Percentiles rank a stretch among this genome's conserved stretches.
Conservation (phyloP, 164 flowering plant species). For the Aristolochia californica region DNA sequence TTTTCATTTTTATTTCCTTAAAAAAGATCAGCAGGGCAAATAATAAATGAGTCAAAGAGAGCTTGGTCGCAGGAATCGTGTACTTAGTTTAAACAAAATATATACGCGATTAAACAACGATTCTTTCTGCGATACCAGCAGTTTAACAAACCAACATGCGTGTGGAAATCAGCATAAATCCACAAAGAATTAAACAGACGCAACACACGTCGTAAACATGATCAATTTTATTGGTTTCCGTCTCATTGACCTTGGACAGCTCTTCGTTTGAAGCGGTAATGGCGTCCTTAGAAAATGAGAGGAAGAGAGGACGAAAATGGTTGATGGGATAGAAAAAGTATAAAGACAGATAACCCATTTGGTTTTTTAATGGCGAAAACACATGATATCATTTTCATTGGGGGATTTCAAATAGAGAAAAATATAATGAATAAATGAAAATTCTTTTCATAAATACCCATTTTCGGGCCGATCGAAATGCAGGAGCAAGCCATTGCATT, state of each 20-base stretch:
- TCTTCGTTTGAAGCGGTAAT: background rate
- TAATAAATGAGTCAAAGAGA: background rate
- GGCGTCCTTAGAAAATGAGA: too few relatives aligned
- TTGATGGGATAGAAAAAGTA: background rate
- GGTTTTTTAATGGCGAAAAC: background rate
- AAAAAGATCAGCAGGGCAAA: background rate
- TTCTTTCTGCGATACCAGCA: background rate
- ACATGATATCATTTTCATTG: background rate
- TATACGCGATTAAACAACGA: background rate
- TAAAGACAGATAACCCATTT: background rate
- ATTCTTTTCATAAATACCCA: slow-evolving; percentile 5
- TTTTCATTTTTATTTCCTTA: too few relatives aligned
- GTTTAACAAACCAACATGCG: slow-evolving; percentile 1
- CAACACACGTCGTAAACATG: slow-evolving; percentile 18
- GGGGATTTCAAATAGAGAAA: background rate
- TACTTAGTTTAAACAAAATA: background rate
- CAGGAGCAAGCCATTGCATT: slow-evolving; percentile 18
- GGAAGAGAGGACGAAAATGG: too few relatives aligned
- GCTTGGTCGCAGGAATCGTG: background rate
- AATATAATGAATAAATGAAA: background rate
- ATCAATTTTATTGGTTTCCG: slow-evolving; percentile 6
- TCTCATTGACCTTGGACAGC: slow-evolving; percentile 15
- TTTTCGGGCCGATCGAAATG: slow-evolving; percentile 22
- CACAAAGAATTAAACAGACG: background rate
- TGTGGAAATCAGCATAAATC: background rate